Percentiles rank a stretch among this genome's conserved stretches.
These are phyloP conservation scores for Cladosporium sp. DNA, from an alignment of 2,329 filamentous ascomycete genomes.

Conservation along the genomic window DNA sequence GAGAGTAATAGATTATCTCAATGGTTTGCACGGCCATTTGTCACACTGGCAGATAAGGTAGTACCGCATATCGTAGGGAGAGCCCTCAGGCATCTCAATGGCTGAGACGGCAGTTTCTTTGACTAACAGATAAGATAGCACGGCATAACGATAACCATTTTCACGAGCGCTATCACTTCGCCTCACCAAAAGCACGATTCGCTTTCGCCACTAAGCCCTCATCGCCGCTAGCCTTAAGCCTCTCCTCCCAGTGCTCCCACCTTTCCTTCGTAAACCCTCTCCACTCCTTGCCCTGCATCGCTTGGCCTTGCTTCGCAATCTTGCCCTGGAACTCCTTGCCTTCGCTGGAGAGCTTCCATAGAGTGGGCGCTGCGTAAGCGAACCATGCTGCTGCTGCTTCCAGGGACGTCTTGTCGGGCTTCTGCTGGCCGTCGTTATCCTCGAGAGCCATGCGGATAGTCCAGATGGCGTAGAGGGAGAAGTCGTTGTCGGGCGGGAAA, in stretches of 20 bases:
- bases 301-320: conserved; percentile 32
- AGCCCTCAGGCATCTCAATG: neutral
- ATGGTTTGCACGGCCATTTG: neutral
- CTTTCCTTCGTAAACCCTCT: conserved; percentile 33
- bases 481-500: conserved; percentile 26
- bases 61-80: neutral
- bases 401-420: conserved; percentile 27
- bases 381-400: conserved; percentile 37
- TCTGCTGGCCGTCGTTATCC: conserved; percentile 19
- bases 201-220: conserved; percentile 18
- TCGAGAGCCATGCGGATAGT: conserved; percentile 36
- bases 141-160: neutral
- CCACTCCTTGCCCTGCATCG: conserved; percentile 32
- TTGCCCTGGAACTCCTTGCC: conserved; percentile 37
- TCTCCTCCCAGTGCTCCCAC: conserved; percentile 32
- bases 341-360: conserved; percentile 28
- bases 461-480: conserved; percentile 37
- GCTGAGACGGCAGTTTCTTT: neutral
- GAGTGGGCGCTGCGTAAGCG: conserved; percentile 31
- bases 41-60: neutral
- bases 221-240: neutral
- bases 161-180: neutral
- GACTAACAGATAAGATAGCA: neutral
- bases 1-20: neutral
- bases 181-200: neutral